Evolutionary conservation across 768 basidiomycete species (phyloP).

Genomic region (Phaffia tasmanica): DNA sequence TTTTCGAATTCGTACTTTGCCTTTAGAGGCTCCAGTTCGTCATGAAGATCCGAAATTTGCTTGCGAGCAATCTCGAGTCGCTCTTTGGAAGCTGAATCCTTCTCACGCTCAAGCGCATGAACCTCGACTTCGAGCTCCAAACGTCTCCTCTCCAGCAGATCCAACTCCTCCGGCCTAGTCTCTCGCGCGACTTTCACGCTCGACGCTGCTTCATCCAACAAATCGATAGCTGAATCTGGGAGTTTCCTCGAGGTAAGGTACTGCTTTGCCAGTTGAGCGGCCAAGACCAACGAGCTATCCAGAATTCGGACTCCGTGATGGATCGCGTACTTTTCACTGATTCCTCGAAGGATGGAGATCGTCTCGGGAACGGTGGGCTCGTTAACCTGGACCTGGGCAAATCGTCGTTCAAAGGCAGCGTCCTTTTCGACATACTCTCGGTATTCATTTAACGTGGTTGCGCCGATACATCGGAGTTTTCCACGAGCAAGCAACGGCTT

Average conservation of each 20-base stretch:
- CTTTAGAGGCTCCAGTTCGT: conserved; percentile 67
- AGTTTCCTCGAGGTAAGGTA: conserved; percentile 72
- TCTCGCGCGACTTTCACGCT: conserved; percentile 77
- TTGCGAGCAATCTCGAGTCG: conserved; percentile 62
- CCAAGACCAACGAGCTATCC: conserved; percentile 76
- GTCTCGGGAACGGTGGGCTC: conserved; percentile 82
- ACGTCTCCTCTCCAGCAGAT: conserved; percentile 75
- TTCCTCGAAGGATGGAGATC: conserved; percentile 85
- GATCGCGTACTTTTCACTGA: conserved; percentile 66
- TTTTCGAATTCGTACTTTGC: conserved; percentile 61
- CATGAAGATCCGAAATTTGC: conserved; percentile 70
- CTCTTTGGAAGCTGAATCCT: conserved; percentile 77
- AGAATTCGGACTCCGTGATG: conserved; percentile 65
- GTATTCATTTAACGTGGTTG: conserved; percentile 74
- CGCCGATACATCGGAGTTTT: conserved; percentile 66
- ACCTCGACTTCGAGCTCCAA: conserved; percentile 90
- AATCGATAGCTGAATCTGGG: conserved; percentile 78
- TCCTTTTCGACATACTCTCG: conserved; percentile 73
- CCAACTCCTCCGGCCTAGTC: conserved; percentile 86
- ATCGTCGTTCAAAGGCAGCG: conserved; percentile 69
- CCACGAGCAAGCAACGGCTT: conserved; percentile 85
- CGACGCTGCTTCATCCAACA: conserved; percentile 84
- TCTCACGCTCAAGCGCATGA: conserved; percentile 85
- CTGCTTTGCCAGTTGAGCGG: conserved; percentile 83
- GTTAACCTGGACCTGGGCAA: conserved; percentile 85